A percentile compares a stretch with the other conserved stretches of the same genome.
Evolutionary conservation across 164 flowering plant genomes (phyloP).

Genomic region (Umbellularia californica): DNA sequence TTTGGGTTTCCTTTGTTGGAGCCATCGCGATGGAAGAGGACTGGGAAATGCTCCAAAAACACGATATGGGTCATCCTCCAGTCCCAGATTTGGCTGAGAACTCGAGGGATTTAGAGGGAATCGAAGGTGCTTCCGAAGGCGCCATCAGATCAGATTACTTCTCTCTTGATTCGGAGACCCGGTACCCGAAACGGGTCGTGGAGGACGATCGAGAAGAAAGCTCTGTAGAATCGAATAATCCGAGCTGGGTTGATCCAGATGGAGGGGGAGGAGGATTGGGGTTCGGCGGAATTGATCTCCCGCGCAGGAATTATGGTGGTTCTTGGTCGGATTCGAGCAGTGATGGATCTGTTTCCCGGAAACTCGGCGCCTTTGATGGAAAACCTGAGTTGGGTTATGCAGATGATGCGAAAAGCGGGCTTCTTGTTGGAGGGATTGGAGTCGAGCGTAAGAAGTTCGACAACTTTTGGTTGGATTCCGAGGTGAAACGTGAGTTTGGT

Average conservation of each 20-base stretch:
- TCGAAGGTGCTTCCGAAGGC: slow-evolving; percentile 42
- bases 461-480: slow-evolving; percentile 54
- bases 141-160: slow-evolving; percentile 62
- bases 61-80: slow-evolving; percentile 22
- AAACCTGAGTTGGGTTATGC: slow-evolving; percentile 26
- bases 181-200: slow-evolving; percentile 15
- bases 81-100: slow-evolving; percentile 17
- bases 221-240: slow-evolving; percentile 46
- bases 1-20: too few species aligned
- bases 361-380: slow-evolving; percentile 22
- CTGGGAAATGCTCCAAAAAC: slow-evolving; percentile 60
- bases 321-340: slow-evolving; percentile 59
- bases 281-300: slow-evolving; percentile 10
- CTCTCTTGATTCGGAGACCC: slow-evolving; percentile 27
- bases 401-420: slow-evolving; percentile 16
- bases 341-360: slow-evolving; percentile 32
- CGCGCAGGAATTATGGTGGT: slow-evolving; percentile 27
- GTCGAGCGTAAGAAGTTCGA: slow-evolving; percentile 19
- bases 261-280: slow-evolving; percentile 1
- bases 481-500: slow-evolving; percentile 20
- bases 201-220: slow-evolving; percentile 33
- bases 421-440: slow-evolving; percentile 23
- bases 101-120: slow-evolving; percentile 25
- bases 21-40: slow-evolving; percentile 27
- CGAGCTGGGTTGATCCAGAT: slow-evolving; percentile 58